Evolutionary conservation across 345 rosid species (phyloP).

Genomic region (Corchorus capsularis): DNA sequence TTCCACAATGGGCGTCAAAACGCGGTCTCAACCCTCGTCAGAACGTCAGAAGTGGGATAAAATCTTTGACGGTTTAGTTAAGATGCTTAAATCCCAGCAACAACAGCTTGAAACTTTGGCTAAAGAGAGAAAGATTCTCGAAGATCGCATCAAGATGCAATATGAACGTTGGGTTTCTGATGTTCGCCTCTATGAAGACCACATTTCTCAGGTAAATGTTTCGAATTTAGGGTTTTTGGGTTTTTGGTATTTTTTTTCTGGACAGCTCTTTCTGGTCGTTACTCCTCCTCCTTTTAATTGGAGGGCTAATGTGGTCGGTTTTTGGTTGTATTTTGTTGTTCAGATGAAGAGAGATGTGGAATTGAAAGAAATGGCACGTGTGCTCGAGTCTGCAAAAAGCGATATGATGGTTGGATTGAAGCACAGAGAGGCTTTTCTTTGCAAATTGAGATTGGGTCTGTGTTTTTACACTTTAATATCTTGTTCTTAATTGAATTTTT

Average conservation of each 20-base stretch:
- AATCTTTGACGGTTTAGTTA: conserved; percentile 50
- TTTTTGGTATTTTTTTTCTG: not conserved
- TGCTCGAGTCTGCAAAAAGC: conserved; percentile 50
- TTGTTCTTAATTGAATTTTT: not conserved
- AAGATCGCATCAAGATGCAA: conserved; percentile 49
- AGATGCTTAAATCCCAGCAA: conserved; percentile 58
- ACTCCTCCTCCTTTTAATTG: not conserved
- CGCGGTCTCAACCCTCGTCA: conserved; percentile 29
- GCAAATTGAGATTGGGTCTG: conserved; percentile 56
- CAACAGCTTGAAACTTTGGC: conserved; percentile 62
- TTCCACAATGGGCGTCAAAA: conserved; percentile 31
- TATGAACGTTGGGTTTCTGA: conserved; percentile 52
- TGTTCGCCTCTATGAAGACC: conserved; percentile 46
- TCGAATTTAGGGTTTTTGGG: conserved; percentile 38
- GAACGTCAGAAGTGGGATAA: conserved; percentile 63
- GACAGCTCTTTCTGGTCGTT: conserved; percentile 1
- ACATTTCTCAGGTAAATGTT: conserved; percentile 48
- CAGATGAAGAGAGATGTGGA: conserved; percentile 48
- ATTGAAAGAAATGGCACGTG: conserved; percentile 45
- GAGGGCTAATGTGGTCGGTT: not conserved
- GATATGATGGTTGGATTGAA: conserved; percentile 59
- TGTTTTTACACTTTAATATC: conserved; percentile 10
- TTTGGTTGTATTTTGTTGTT: conserved; percentile 6
- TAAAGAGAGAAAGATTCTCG: conserved; percentile 58
- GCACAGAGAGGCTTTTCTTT: conserved; percentile 52